A percentile compares a stretch with the other conserved stretches of the same genome.
phyloP scores from a whole-genome alignment of 345 rosid species.

The Gossypium ekmanianum region DNA sequence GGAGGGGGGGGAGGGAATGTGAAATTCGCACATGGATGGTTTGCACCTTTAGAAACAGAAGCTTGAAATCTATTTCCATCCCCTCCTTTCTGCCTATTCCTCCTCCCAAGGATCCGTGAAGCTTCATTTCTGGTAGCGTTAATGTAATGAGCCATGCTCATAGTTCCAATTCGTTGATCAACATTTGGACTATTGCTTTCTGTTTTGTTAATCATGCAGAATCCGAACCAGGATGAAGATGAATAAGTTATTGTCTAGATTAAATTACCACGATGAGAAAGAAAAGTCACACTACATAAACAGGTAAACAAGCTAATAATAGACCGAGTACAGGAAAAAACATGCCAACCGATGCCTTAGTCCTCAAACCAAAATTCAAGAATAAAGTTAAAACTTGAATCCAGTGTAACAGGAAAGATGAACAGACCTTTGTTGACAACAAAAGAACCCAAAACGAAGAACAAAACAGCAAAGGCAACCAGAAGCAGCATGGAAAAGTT shows the following conservation, averaged over 20 bases:
- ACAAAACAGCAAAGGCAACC: conserved; percentile 50
- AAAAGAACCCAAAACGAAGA: conserved; percentile 64
- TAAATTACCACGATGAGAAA: background rate
- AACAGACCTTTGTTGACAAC: conserved; percentile 60
- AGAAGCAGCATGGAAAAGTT: conserved; percentile 70
- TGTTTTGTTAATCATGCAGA: conserved; percentile 24
- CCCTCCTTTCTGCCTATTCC: conserved; percentile 20
- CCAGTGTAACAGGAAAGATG: background rate
- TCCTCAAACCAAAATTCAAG: conserved; percentile 8
- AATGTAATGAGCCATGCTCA: conserved; percentile 20
- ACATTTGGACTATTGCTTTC: conserved; percentile 41
- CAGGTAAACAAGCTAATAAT: background rate
- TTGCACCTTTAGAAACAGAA: conserved; percentile 8
- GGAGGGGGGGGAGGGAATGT: conserved; percentile 90
- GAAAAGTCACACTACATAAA: background rate
- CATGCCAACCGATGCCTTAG: background rate
- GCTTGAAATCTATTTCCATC: conserved; percentile 26
- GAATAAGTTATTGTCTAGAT: conserved; percentile 12
- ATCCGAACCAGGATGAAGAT: conserved; percentile 12
- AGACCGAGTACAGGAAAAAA: background rate
- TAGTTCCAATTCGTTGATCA: conserved; percentile 29
- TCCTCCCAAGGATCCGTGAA: conserved; percentile 18
- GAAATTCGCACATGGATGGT: conserved; percentile 67
- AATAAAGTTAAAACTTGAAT: background rate
- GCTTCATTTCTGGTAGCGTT: conserved; percentile 22